Conservation (phyloP, 2,329 filamentous ascomycete genomes). For the Aureobasidium pullulans region DNA sequence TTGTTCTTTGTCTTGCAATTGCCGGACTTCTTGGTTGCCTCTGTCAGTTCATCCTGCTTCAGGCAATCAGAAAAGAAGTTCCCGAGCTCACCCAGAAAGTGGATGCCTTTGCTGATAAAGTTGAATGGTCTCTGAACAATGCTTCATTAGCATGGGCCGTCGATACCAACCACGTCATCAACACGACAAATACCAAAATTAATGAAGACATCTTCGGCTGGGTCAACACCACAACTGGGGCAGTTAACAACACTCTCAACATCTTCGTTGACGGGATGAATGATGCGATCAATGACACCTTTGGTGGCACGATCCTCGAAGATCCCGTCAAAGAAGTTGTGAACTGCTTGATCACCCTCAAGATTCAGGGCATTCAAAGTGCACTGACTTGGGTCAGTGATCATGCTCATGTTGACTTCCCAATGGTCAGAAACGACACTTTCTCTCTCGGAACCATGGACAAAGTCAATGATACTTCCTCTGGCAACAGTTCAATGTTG, state of each 20-base stretch:
- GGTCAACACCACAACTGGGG: slow-evolving; percentile 73
- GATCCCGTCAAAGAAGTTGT: slow-evolving; percentile 72
- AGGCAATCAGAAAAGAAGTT: slow-evolving; percentile 63
- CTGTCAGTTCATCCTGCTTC: slow-evolving; percentile 74
- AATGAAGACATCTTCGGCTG: slow-evolving; percentile 82
- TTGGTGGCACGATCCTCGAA: slow-evolving; percentile 74
- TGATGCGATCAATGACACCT: slow-evolving; percentile 64
- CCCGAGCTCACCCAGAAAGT: slow-evolving; percentile 69
- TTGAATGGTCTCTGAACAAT: slow-evolving; percentile 63
- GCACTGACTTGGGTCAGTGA: slow-evolving; percentile 92
- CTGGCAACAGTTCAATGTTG: slow-evolving; percentile 63
- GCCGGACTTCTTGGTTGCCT: slow-evolving; percentile 77
- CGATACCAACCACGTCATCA: slow-evolving; percentile 67
- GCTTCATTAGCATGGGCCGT: slow-evolving; percentile 70
- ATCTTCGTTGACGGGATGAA: slow-evolving; percentile 72
- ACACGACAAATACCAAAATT: slow-evolving; percentile 58
- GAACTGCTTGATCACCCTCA: slow-evolving; percentile 79
- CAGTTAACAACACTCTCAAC: slow-evolving; percentile 80
- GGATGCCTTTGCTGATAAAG: slow-evolving; percentile 66
- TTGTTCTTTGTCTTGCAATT: slow-evolving; percentile 73
- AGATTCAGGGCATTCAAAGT: slow-evolving; percentile 75
- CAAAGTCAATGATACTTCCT: slow-evolving; percentile 38
- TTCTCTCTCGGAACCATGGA: slow-evolving; percentile 72
- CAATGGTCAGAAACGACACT: slow-evolving; percentile 67
- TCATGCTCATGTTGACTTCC: slow-evolving; percentile 75